Base-by-base conservation (phyloP, 306 rosid genomes). In the Acmispon strigosus region DNA sequence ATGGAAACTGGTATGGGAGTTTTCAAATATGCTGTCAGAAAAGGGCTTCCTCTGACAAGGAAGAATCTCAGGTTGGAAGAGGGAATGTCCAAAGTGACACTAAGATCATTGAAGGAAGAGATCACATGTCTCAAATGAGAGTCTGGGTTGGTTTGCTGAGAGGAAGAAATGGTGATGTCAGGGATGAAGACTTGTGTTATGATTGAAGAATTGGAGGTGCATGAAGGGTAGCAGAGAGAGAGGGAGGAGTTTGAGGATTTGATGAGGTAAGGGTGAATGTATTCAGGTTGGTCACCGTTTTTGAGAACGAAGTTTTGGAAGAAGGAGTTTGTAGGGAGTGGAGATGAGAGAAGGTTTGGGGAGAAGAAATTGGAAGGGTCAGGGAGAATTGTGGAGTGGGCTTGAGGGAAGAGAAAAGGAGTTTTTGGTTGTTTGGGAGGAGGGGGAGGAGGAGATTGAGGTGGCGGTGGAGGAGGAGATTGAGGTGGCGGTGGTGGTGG, bases 1-100 rank as follows among this genome's bases (percentile, higher is more conserved):
- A 93, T 84, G 24, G 92, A 86, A 68, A 93, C 62, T 8, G 54
- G 24, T 2, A 89, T 73, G n/a, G 37, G 66, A 13, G 20, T 6
- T 3, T 78, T 73, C 15, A 80, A 83, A 9, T 85, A 54, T n/a
- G 87, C 73, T 1, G 97, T 90, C 14, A 93, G 16, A 68, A 80
- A 90, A 13, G 98, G 98, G 76, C 93, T 90, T 45, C 98, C 98
- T 4, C 92, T 86, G 0, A 84, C 93, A 32, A 90, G 98, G 18
- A 81, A 87, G 81, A 87, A 87, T 0, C 72, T 70, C 22, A 93
- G 84, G 65, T 88, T 86, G 27, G 86, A 80, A n/a, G 89, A 82
- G 15, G 98, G 96, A 27, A 84, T 64, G 59, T 86, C 96, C 53
- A 93, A 69, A 18, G 96, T 87, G 70, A 88, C 80, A 43, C 93